Percentiles rank a stretch among this genome's conserved stretches.
Evolutionary conservation across 2,329 filamentous ascomycete species (phyloP).

Genomic region (Cercospora nicotianae): DNA sequence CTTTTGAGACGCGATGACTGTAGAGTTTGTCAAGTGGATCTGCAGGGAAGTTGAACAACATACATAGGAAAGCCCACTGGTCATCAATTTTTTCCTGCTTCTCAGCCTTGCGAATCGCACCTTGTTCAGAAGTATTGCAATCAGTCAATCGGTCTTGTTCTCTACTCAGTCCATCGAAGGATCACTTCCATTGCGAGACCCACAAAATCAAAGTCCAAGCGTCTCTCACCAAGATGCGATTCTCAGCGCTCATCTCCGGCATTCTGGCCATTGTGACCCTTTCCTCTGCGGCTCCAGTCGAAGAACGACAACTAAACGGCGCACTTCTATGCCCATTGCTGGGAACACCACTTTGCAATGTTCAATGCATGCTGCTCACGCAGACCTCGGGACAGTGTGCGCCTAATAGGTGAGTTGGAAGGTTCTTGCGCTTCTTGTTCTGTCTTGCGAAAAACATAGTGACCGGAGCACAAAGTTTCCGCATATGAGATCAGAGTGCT

Average conservation of each 20-base stretch:
- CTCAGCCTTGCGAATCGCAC: not conserved
- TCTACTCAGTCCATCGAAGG: not conserved
- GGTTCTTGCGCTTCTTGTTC: too few relatives aligned
- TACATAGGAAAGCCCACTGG: too few relatives aligned
- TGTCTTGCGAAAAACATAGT: too few relatives aligned
- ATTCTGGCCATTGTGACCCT: conserved; percentile 14
- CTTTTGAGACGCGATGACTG: not conserved
- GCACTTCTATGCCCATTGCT: conserved; percentile 19
- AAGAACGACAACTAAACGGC: conserved; percentile 18
- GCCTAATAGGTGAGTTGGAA: conserved; percentile 11
- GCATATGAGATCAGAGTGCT: too few relatives aligned
- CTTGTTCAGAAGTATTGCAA: not conserved
- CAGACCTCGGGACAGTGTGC: conserved; percentile 19
- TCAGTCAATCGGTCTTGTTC: not conserved
- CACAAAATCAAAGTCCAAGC: not conserved
- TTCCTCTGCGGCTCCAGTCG: conserved; percentile 15
- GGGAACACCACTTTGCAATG: conserved; percentile 15
- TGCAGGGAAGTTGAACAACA: too few relatives aligned
- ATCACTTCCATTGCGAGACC: not conserved
- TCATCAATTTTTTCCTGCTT: not conserved
- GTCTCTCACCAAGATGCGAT: conserved; percentile 7
- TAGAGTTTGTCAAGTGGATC: not conserved
- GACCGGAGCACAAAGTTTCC: too few relatives aligned
- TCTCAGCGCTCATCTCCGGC: conserved; percentile 4
- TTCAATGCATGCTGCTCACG: conserved; percentile 14